Evolutionary conservation across 1,284 basidiomycete genomes (phyloP).

Genomic region (Megacollybia platyphylla): DNA sequence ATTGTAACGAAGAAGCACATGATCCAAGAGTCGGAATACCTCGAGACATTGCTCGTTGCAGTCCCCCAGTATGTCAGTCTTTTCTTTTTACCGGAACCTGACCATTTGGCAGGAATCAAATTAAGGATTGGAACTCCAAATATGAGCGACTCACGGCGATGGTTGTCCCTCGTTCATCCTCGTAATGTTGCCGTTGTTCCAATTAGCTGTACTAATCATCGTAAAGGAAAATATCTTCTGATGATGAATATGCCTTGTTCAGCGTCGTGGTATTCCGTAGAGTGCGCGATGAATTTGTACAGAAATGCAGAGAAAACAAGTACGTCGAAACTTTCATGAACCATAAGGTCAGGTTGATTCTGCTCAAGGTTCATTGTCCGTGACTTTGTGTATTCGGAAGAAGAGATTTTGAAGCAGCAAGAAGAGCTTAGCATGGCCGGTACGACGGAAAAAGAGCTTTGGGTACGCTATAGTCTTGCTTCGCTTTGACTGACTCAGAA

Average conservation of each 20-base stretch:
- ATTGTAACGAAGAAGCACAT: constrained; percentile 79
- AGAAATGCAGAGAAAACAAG: constrained; percentile 96
- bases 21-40: constrained; percentile 81
- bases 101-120: constrained; percentile 44
- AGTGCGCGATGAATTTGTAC: constrained; percentile 84
- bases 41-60: constrained; percentile 89
- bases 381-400: constrained; percentile 90
- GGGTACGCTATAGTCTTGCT: constrained; percentile 46
- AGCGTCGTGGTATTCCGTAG: constrained; percentile 87
- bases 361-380: constrained; percentile 67
- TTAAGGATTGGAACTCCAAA: constrained; percentile 81
- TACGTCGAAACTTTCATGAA: constrained; percentile 18
- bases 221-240: constrained; percentile 54
- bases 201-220: constrained; percentile 4
- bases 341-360: background rate
- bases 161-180: constrained; percentile 93
- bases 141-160: constrained; percentile 86
- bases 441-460: constrained; percentile 91
- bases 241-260: constrained; percentile 86
- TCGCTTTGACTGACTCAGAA: constrained; percentile 6
- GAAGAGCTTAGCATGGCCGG: constrained; percentile 75
- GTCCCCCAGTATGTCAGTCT: constrained; percentile 78
- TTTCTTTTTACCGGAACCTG: constrained; percentile 8
- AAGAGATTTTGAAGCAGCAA: constrained; percentile 71
- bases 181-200: constrained; percentile 32